Evolutionary conservation across 2,329 filamentous ascomycete genomes (phyloP), one percentile per base, ranked within the genome.

Genomic region (Exutisphaerella laricina): DNA sequence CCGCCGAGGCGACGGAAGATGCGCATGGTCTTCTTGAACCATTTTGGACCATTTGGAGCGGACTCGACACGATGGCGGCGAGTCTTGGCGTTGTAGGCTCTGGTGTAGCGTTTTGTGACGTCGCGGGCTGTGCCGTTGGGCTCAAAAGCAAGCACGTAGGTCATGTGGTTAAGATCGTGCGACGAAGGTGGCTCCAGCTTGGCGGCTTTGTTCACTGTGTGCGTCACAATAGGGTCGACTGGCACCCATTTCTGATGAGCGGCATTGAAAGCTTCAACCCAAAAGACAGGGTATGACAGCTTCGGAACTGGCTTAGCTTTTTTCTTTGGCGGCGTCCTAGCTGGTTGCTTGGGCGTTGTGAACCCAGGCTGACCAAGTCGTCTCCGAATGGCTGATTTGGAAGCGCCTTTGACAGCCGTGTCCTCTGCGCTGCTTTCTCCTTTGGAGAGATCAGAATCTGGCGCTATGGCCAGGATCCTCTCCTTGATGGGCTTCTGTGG

Each of bases 201-300:
- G 21, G 74, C 75, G 0, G 87, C 79, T 47, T 85, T 88, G 60
- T 82, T 86, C 41, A 94, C 79, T 51, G 81, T 84, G 42, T 78
- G 74, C 0, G 89, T 94, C 2, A 92, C 88, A 0, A 96, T 66
- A 0, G 89, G 80, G 60, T 98, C 92, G 26, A 92, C 79, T 0
- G 88, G 77, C 42, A 95, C 78, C 92, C 92, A 98, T 69, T 88
- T 94, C 60, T 96, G 86, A 51, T 88, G 79, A 0, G 85, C 84
- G 40, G 80, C 72, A 50, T 96, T 89, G 51, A 95, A 85, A 3
- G 87, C 82, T 66, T 98, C 92, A 1, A 96, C 83, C 92, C 92
- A 98, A 61, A 88, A 97, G 3, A 97, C 75, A 0, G 92, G 92
- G 57, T 83, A 86, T 0, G 78, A 65, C 0, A 88, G 89, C 58